Base-by-base conservation (phyloP, 139 green algal species). In the Dunaliella primolecta region DNA sequence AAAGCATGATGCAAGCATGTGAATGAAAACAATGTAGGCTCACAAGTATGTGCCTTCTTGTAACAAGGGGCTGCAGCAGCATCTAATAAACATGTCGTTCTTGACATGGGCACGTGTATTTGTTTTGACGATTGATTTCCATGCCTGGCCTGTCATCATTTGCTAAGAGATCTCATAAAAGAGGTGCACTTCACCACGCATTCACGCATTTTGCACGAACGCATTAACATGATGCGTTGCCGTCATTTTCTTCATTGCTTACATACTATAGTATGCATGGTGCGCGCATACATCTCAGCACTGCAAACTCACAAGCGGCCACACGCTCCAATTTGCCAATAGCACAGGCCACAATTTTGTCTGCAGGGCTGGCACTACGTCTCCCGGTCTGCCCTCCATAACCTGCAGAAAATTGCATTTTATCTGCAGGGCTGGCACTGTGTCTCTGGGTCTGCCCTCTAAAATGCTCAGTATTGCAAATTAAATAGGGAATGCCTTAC, bases 291-390 rank as follows among this genome's bases (percentile, higher is more conserved):
- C 15, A 7, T 27, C 29, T 80, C n/a, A 27, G 29, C n/a, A n/a
- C n/a, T n/a, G n/a, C n/a, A n/a, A n/a, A 80, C 75, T 30, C 30
- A 80, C 87, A 1, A 86, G 15, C 0, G 88, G 88, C 88, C 88
- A 91, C 35, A 91, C 85, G 15, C 55, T 83, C 82, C 83, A 91
- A 83, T 95, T 95, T 71, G 93, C 92, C 24, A 93, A 57, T 37
- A 95, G 76, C 2, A 87, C 93, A 2, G 86, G 88, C 74, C 89
- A 74, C 55, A 96, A 81, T 86, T 94, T 94, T 2, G 81, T 57
- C 80, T 89, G 89, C 84, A 84, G 7, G 15, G 46, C 46, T 25
- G 46, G 46, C 15, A 64, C 15, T 7, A 15, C 46, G 46, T 15
- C 46, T 25, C 7, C 46, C 7, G 46, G 46, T 7, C 15, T 15